Evolutionary conservation across 108 stramenopile species (phyloP).

Genomic region (Licmophora abbreviata): DNA sequence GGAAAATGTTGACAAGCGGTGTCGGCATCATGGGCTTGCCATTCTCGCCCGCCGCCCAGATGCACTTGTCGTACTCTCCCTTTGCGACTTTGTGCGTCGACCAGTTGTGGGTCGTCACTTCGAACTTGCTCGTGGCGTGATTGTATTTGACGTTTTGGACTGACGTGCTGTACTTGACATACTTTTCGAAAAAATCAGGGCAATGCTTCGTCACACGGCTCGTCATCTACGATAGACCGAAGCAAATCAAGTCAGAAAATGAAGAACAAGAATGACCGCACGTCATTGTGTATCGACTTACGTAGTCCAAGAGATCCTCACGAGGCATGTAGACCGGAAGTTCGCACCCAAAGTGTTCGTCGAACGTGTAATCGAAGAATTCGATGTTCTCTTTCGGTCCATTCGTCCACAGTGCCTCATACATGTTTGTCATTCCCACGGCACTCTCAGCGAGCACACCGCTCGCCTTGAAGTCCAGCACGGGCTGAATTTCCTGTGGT

Average conservation of each 20-base stretch:
- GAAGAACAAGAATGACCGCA: too few relatives aligned
- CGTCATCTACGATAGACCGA: too few relatives aligned
- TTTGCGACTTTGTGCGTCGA: conserved; percentile 5
- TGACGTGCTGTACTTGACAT: conserved; percentile 34
- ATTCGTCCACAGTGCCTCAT: conserved; percentile 52
- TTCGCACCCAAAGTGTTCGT: conserved; percentile 45
- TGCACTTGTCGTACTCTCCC: conserved; percentile 39
- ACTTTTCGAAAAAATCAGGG: conserved; percentile 36
- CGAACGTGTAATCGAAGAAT: conserved; percentile 54
- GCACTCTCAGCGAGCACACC: neutral
- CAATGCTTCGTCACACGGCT: conserved; percentile 30
- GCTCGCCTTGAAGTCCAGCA: neutral
- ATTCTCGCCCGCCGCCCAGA: conserved; percentile 59
- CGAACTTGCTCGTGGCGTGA: conserved; percentile 13
- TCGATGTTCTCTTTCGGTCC: conserved; percentile 35
- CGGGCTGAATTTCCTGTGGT: too few relatives aligned
- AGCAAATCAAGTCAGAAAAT: too few relatives aligned
- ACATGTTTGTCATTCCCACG: conserved; percentile 17
- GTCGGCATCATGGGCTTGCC: conserved; percentile 26
- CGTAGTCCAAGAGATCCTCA: conserved; percentile 31
- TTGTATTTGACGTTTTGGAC: conserved; percentile 26
- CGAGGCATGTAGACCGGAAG: conserved; percentile 40
- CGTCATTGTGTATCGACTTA: too few relatives aligned
- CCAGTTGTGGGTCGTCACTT: conserved; percentile 11
- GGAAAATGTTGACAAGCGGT: conserved; percentile 5